Evolutionary conservation across 768 basidiomycete species (phyloP).

Genomic region (Suillus decipiens): DNA sequence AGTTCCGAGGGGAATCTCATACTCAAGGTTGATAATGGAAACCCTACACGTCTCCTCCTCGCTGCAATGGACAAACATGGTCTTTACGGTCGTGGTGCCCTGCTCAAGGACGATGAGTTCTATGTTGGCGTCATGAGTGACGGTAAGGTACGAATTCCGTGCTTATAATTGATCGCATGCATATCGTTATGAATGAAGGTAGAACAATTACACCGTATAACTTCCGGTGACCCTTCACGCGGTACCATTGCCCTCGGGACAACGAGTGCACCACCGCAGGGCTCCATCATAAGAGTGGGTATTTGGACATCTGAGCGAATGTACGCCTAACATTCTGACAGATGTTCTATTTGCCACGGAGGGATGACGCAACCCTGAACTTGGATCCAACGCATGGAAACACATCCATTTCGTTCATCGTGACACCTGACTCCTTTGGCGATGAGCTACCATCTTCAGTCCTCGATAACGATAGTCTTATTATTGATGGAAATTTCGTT

Average conservation of each 20-base stretch:
- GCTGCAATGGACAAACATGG: slow-evolving; percentile 46
- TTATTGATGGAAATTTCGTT: slow-evolving; percentile 36
- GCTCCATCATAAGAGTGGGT: slow-evolving; percentile 54
- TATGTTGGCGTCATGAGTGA: slow-evolving; percentile 46
- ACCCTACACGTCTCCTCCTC: slow-evolving; percentile 64
- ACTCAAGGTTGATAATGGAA: slow-evolving; percentile 52
- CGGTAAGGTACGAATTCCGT: slow-evolving; percentile 18
- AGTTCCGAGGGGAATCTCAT: slow-evolving; percentile 78
- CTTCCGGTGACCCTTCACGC: slow-evolving; percentile 70
- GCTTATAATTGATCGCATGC: not conserved
- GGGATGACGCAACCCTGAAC: slow-evolving; percentile 9
- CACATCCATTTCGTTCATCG: slow-evolving; percentile 25
- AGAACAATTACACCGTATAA: slow-evolving; percentile 54
- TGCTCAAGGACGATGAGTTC: slow-evolving; percentile 58
- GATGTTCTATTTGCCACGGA: slow-evolving; percentile 44
- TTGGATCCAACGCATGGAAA: slow-evolving; percentile 7
- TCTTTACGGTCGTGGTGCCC: slow-evolving; percentile 22
- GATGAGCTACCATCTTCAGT: slow-evolving; percentile 13
- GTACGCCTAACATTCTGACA: slow-evolving; percentile 20
- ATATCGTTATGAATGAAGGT: not conserved
- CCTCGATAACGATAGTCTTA: slow-evolving; percentile 18
- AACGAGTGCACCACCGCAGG: slow-evolving; percentile 48
- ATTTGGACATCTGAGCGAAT: slow-evolving; percentile 1
- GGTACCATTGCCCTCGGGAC: slow-evolving; percentile 66
- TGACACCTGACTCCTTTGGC: slow-evolving; percentile 20